phyloP scores from a whole-genome alignment of 2,329 filamentous ascomycete species.

The Cladosporium velox region DNA sequence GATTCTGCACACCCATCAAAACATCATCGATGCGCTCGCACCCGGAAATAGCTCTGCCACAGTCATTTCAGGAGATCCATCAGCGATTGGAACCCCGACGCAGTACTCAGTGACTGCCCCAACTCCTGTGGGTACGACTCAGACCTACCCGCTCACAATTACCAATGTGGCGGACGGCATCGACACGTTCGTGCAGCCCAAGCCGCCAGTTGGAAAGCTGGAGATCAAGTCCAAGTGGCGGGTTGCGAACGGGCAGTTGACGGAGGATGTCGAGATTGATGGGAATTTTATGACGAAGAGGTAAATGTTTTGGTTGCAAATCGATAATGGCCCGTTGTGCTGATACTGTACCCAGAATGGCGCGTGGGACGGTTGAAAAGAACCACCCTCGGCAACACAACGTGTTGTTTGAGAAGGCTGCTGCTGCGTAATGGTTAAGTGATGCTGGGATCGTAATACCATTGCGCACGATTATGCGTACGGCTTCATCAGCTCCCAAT shows the following conservation, averaged over 20 bases:
- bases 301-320: not conserved
- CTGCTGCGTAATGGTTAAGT: not conserved
- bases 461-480: not conserved
- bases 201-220: conserved; percentile 42
- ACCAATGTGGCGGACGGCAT: conserved; percentile 40
- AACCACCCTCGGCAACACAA: conserved; percentile 43
- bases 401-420: conserved; percentile 36
- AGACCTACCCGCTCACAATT: conserved; percentile 45
- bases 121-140: conserved; percentile 42
- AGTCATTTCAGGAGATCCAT: conserved; percentile 38
- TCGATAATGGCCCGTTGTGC: not conserved
- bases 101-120: conserved; percentile 43
- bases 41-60: conserved; percentile 39
- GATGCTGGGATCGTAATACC: not conserved
- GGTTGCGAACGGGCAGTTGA: conserved; percentile 35
- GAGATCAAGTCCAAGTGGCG: conserved; percentile 44
- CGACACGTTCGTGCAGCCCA: conserved; percentile 43
- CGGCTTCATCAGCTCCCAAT: not conserved
- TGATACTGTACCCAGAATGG: conserved; percentile 29
- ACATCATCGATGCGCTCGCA: conserved; percentile 44
- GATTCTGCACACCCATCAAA: conserved; percentile 43
- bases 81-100: conserved; percentile 27
- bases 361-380: conserved; percentile 44
- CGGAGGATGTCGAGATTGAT: conserved; percentile 45
- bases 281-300: conserved; percentile 47